phyloP scores from a whole-genome alignment of 345 rosid genomes.

The Xanthoceras sorbifolium region DNA sequence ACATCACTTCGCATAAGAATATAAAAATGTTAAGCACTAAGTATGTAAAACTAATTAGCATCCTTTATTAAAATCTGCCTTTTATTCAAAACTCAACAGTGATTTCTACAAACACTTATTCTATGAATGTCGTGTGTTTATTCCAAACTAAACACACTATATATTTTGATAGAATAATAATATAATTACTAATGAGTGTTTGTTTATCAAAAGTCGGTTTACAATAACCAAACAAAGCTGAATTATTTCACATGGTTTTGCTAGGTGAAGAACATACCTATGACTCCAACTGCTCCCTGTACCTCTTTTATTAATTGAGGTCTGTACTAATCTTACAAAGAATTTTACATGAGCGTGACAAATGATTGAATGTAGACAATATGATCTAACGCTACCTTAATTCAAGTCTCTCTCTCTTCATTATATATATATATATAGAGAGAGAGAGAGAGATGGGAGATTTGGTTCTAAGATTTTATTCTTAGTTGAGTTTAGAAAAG shows the following conservation, averaged over 20 bases:
- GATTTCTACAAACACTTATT: not conserved
- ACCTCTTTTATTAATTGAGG: not conserved
- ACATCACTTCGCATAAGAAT: too few relatives aligned
- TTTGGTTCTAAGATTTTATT: constrained; percentile 29
- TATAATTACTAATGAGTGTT: not conserved
- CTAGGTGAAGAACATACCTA: constrained; percentile 8
- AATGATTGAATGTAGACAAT: constrained; percentile 31
- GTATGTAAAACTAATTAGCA: too few relatives aligned
- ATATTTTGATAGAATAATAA: not conserved
- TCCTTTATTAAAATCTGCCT: too few relatives aligned
- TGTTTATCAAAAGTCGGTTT: constrained; percentile 9
- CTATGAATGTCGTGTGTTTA: not conserved
- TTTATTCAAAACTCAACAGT: not conserved
- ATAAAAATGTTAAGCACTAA: too few relatives aligned
- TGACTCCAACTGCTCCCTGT: not conserved
- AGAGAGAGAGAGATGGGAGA: constrained; percentile 16
- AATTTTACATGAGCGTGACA: not conserved
- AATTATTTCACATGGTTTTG: not conserved
- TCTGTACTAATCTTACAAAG: not conserved
- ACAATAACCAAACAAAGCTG: not conserved
- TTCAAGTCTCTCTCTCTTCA: not conserved
- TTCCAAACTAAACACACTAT: not conserved
- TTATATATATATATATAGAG: not conserved
- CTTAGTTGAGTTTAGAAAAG: not conserved
- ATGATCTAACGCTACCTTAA: constrained; percentile 1